These are phyloP conservation scores for Ochromonadaceae sp. DNA, from an alignment of 352 stramenopile species.

Conservation along the genomic window DNA sequence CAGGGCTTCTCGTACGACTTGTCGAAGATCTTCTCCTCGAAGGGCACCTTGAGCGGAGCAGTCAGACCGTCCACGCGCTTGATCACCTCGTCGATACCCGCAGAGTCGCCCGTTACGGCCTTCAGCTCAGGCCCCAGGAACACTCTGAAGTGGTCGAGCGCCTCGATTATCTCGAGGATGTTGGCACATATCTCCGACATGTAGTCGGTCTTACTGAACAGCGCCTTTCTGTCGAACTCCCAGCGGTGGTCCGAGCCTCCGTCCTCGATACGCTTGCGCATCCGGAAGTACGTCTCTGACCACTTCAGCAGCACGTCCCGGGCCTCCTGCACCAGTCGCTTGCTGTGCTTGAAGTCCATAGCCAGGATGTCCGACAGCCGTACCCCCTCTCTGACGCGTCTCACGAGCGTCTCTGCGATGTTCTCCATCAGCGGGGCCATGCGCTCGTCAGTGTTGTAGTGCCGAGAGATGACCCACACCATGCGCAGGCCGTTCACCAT, in stretches of 20 bases:
- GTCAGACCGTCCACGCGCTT: constrained; percentile 30
- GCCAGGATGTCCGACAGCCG: background rate
- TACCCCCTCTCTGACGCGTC: constrained; percentile 10
- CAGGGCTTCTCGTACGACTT: constrained; percentile 74
- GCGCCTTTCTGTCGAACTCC: constrained; percentile 81
- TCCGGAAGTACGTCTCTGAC: constrained; percentile 83
- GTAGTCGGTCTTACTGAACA: constrained; percentile 87
- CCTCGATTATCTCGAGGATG: constrained; percentile 68
- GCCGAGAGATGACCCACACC: constrained; percentile 90
- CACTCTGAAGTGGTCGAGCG: constrained; percentile 82
- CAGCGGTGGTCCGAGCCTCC: constrained; percentile 79
- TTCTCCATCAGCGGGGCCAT: constrained; percentile 89
- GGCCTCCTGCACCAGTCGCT: constrained; percentile 60
- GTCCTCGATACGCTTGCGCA: constrained; percentile 78
- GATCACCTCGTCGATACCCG: constrained; percentile 83
- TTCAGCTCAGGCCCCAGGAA: constrained; percentile 87
- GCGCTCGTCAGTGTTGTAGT: constrained; percentile 92
- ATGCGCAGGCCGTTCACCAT: constrained; percentile 93
- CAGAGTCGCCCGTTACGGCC: constrained; percentile 75
- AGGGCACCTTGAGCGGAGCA: constrained; percentile 30
- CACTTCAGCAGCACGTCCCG: constrained; percentile 77
- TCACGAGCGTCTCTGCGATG: constrained; percentile 46
- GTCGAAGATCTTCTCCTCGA: constrained; percentile 82
- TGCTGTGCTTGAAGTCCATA: constrained; percentile 4
- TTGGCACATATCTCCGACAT: constrained; percentile 87